Conservation (phyloP, 1,284 basidiomycete genomes). For the Ceratobasidium sp. region DNA sequence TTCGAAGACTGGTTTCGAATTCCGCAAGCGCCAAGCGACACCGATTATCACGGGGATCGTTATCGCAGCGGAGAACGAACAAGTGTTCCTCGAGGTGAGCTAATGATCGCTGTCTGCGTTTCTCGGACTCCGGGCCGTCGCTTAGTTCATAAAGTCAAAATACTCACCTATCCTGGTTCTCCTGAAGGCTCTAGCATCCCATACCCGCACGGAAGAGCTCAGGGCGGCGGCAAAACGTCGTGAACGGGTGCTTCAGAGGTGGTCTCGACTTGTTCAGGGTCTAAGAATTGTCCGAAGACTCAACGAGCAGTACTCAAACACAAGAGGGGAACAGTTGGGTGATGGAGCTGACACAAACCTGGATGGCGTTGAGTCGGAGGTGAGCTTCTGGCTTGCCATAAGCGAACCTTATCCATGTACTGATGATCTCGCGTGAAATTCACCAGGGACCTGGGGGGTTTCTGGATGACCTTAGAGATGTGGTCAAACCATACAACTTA, state of each 20-base stretch:
- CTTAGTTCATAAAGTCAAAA: not conserved
- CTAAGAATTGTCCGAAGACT: conserved; percentile 87
- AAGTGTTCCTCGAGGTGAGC: conserved; percentile 79
- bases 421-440: conserved; percentile 45
- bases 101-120: conserved; percentile 14
- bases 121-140: conserved; percentile 23
- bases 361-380: conserved; percentile 29
- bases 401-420: conserved; percentile 21
- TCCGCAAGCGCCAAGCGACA: conserved; percentile 88
- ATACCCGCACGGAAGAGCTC: conserved; percentile 81
- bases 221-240: conserved; percentile 82
- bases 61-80: conserved; percentile 84
- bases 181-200: conserved; percentile 85
- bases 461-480: conserved; percentile 71
- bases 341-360: not conserved
- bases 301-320: conserved; percentile 77
- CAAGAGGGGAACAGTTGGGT: conserved; percentile 39
- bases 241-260: conserved; percentile 87
- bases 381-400: conserved; percentile 38
- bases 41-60: conserved; percentile 92
- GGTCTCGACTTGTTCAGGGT: conserved; percentile 90
- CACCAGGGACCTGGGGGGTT: conserved; percentile 68
- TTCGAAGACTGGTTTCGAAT: conserved; percentile 90
- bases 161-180: conserved; percentile 23
- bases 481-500: conserved; percentile 76